These are phyloP conservation scores for Lachnellula willkommii DNA, from an alignment of 2,329 filamentous ascomycete species.

Conservation along the genomic window DNA sequence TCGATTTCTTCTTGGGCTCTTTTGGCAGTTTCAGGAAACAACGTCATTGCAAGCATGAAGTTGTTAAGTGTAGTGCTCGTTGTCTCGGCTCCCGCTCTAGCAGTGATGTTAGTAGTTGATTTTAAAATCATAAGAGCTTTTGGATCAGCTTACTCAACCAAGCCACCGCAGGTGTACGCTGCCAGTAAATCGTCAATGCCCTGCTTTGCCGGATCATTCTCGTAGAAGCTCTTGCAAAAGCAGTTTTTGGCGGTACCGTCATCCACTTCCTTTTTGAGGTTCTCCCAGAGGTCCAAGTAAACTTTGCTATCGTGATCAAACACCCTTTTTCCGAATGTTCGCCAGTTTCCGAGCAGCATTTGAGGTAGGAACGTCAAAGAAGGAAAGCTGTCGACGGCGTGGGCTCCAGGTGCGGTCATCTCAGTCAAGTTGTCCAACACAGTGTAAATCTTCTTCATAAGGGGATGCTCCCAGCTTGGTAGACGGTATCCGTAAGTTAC, in stretches of 20 bases:
- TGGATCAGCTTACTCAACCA: conserved; percentile 33
- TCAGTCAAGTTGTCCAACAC: conserved; percentile 34
- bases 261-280: conserved; percentile 31
- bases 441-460: conserved; percentile 32
- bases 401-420: conserved; percentile 36
- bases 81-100: conserved; percentile 27
- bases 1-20: conserved; percentile 39
- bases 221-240: conserved; percentile 40
- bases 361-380: conserved; percentile 27
- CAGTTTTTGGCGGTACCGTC: conserved; percentile 35
- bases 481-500: conserved; percentile 38
- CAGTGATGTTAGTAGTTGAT: no score
- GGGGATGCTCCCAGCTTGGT: conserved; percentile 32
- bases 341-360: conserved; percentile 23
- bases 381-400: conserved; percentile 33
- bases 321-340: conserved; percentile 10
- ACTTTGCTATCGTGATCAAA: conserved; percentile 19
- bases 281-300: conserved; percentile 34
- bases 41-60: conserved; percentile 35
- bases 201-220: conserved; percentile 35
- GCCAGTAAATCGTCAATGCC: conserved; percentile 40
- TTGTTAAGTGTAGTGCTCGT: conserved; percentile 26
- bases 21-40: conserved; percentile 34
- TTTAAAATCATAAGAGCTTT: no score
- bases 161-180: conserved; percentile 40